These are phyloP conservation scores for Nemophila menziesii DNA, from an alignment of 257 asterid genomes.

Conservation along the genomic window DNA sequence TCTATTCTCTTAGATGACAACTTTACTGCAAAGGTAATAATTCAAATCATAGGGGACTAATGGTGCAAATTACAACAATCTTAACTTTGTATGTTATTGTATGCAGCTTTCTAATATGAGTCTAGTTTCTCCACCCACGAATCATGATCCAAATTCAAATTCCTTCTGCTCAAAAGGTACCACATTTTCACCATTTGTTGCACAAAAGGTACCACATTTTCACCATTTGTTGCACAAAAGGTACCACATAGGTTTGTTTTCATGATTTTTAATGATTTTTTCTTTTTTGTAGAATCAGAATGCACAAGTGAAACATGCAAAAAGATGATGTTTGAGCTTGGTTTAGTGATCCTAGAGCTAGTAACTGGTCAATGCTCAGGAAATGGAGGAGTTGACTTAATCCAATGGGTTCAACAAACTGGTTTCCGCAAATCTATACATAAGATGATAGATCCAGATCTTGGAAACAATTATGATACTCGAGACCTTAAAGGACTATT, in stretches of 20 bases:
- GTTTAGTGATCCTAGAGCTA: slow-evolving; percentile 73
- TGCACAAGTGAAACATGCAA: slow-evolving; percentile 38
- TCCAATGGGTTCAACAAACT: slow-evolving; percentile 65
- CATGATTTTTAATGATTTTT: too few relatives aligned
- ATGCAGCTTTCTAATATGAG: slow-evolving; percentile 68
- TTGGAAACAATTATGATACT: slow-evolving; percentile 49
- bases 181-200: too few relatives aligned
- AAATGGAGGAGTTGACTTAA: slow-evolving; percentile 49
- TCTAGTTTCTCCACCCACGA: slow-evolving; percentile 26
- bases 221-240: too few relatives aligned
- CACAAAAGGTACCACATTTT: slow-evolving; percentile 33
- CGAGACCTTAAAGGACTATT: slow-evolving; percentile 57
- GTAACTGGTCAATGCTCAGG: slow-evolving; percentile 81
- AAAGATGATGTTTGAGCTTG: slow-evolving; percentile 59
- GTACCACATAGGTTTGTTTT: too few relatives aligned
- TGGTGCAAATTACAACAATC: neutral
- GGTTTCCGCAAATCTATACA: slow-evolving; percentile 39
- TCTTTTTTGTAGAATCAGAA: slow-evolving; percentile 18
- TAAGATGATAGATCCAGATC: slow-evolving; percentile 82
- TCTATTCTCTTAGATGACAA: slow-evolving; percentile 81
- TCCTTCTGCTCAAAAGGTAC: slow-evolving; percentile 46
- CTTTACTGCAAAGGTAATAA: slow-evolving; percentile 56
- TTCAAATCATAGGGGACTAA: too few relatives aligned
- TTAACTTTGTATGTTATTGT: slow-evolving; percentile 5
- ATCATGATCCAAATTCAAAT: slow-evolving; percentile 11